Evolutionary conservation across 78 protist species (phyloP).

Genomic region (Tieghemostelium lacteum): DNA sequence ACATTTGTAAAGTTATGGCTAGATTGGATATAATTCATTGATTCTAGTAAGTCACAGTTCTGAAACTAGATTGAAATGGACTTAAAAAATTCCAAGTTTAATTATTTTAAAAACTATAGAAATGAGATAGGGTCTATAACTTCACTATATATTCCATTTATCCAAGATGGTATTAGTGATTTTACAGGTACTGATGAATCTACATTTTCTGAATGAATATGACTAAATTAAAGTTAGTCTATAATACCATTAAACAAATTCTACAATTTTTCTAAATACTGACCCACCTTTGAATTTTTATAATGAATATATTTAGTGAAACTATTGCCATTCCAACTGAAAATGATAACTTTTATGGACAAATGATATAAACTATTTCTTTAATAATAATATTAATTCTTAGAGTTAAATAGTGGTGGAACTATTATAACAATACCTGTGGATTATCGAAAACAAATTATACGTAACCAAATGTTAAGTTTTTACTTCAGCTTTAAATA

Average conservation of each 20-base stretch:
- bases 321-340: not conserved
- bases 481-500: too few species aligned
- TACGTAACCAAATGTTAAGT: too few species aligned
- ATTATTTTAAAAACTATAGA: conserved; percentile 61
- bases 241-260: conserved; percentile 57
- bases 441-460: too few species aligned
- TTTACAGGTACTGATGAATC: conserved; percentile 1
- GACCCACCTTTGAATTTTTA: conserved; percentile 60
- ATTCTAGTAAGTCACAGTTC: conserved; percentile 60
- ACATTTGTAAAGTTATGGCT: conserved; percentile 71
- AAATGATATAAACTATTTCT: too few species aligned
- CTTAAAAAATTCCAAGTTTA: conserved; percentile 39
- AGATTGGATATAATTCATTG: conserved; percentile 66
- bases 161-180: conserved; percentile 64
- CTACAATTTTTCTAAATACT: conserved; percentile 40
- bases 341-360: not conserved
- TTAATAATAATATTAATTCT: too few species aligned
- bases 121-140: conserved; percentile 52
- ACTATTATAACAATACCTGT: too few species aligned
- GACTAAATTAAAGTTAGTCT: conserved; percentile 33
- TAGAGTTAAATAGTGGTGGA: too few species aligned
- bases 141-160: conserved; percentile 63
- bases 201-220: conserved; percentile 11
- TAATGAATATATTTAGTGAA: conserved; percentile 51
- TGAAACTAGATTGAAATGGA: conserved; percentile 48